These are phyloP conservation scores for Aspergillus leporis DNA, from an alignment of 495 filamentous ascomycete species.

Conservation along the genomic window DNA sequence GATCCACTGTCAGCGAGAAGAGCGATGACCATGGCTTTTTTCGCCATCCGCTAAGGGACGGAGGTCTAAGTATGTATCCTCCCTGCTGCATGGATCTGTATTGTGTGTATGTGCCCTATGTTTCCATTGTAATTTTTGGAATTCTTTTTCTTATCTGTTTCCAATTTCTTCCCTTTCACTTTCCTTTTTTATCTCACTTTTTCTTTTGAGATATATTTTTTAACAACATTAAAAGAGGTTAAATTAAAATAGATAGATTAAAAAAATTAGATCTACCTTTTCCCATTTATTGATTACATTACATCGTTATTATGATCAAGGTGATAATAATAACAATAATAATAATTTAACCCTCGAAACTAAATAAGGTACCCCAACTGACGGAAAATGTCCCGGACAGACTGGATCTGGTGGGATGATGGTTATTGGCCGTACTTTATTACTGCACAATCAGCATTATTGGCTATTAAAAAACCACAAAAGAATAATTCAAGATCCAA, in stretches of 20 bases:
- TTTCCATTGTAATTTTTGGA: not conserved
- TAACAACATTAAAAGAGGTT: not conserved
- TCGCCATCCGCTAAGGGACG: conserved; percentile 8
- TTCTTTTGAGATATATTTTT: not conserved
- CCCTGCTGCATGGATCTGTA: conserved; percentile 10
- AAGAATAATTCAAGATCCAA: conserved; percentile 2
- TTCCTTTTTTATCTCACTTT: not conserved
- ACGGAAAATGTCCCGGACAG: conserved; percentile 6
- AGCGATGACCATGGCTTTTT: conserved; percentile 21
- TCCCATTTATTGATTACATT: conserved; percentile 19
- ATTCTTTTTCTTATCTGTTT: conserved; percentile 10
- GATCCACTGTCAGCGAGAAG: conserved; percentile 20
- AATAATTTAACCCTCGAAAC: conserved; percentile 5
- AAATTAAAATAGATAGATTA: not conserved
- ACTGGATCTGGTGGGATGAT: conserved; percentile 8
- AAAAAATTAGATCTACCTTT: not conserved
- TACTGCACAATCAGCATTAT: conserved; percentile 7
- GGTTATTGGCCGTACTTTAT: not conserved
- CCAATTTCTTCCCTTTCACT: not conserved
- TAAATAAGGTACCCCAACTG: conserved; percentile 7
- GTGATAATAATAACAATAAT: not conserved
- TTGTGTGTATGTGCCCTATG: not conserved
- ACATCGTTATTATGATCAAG: not conserved
- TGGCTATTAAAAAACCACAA: conserved; percentile 4
- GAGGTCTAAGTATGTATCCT: not conserved